Evolutionary conservation across 257 asterid species (phyloP), one percentile per base, ranked within the genome.

Genomic region (Paulownia fortunei): DNA sequence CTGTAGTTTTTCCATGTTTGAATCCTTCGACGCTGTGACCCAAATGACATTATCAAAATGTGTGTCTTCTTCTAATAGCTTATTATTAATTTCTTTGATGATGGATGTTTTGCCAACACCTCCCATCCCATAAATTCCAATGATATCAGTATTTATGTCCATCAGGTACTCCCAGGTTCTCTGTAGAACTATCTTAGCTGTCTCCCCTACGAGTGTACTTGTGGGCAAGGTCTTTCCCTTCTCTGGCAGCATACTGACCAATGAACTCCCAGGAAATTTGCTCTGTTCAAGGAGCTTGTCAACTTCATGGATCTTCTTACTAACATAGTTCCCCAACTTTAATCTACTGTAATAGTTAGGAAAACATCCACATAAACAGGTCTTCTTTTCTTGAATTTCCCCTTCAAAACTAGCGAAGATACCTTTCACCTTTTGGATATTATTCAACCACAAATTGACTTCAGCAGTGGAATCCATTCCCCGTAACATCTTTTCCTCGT

Each of bases 381-480:
- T 69, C 23, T 54, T 69, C 15, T 75, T 58, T 3, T 52, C 36
- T 11, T 64, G 44, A 51, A 76, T 46, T 52, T 82, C 70, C 71
- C 61, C 37, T 44, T 52, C 49, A 46, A 79, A 16, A 27, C 58
- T 2, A 44, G 64, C 12, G 6, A 75, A 46, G 12, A 11, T 10
- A 6, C 13, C 26, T 18, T 7, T 79, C 7, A 75, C 11, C 76
- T 79, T 74, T n/a, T 73, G 51, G 60, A 82, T 81, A 21, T 75
- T 79, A 55, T 66, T 60, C 15, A 82, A 73, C 86, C 86, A 79
- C 18, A 82, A 44, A 3, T 34, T 69, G 12, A 79, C 83, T 75
- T 82, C 84, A 24, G 79, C 84, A 41, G 56, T 79, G 16, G 86
- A 81, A 12, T 75, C 72, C 81, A 69, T 68, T 15, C 79, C 81